Percentiles rank a stretch among this genome's conserved stretches.
Evolutionary conservation across 163 green algal species (phyloP).

Genomic region (Scenedesmus sp.): DNA sequence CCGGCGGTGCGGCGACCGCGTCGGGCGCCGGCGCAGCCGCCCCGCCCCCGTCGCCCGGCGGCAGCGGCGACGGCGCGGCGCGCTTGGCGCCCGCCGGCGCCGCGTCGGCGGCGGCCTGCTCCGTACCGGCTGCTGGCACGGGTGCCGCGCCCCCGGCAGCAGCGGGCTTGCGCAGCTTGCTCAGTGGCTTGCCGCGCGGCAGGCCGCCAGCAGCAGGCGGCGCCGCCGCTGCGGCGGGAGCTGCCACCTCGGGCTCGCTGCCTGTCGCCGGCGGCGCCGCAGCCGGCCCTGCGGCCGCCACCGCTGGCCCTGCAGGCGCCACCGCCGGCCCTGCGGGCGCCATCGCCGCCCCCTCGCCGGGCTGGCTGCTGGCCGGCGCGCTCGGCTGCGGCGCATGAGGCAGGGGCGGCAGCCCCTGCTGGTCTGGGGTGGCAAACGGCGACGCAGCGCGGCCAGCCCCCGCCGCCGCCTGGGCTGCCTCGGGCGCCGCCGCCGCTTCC

Average conservation of each 20-base stretch:
- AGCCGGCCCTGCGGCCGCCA: conserved; percentile 1
- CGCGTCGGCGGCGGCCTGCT: no score
- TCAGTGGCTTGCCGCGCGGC: conserved; percentile 1
- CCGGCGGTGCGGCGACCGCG: not conserved
- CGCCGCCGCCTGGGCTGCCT: no score
- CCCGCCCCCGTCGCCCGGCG: not conserved
- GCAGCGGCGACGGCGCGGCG: not conserved
- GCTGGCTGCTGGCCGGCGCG: no score
- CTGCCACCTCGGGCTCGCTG: no score
- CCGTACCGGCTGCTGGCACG: not conserved
- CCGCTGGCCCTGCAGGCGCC: not conserved
- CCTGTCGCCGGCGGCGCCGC: not conserved
- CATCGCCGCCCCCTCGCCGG: no score
- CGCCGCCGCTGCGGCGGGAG: not conserved
- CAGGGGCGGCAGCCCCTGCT: no score
- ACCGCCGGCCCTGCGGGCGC: not conserved
- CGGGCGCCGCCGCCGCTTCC: no score
- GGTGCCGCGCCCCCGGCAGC: not conserved
- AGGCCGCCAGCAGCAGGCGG: not conserved
- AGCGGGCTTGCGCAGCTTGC: not conserved
- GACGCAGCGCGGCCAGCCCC: no score
- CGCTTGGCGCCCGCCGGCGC: not conserved
- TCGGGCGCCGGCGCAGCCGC: not conserved
- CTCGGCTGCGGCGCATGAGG: no score
- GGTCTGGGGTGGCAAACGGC: no score